phyloP scores from a whole-genome alignment of 768 basidiomycete genomes.

The Leucosporidium yakuticum region DNA sequence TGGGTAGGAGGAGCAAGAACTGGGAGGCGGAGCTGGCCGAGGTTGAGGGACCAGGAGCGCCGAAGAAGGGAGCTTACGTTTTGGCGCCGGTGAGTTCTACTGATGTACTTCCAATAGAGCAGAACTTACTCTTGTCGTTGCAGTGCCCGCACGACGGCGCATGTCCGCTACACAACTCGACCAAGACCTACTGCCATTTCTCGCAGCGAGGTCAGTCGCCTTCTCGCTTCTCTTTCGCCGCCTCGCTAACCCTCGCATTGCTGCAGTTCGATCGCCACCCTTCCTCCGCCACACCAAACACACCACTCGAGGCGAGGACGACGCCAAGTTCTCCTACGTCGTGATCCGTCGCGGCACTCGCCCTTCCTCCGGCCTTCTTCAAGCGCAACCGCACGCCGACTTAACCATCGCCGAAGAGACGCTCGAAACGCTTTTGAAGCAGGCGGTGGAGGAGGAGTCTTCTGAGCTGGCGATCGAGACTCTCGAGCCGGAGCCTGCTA shows the following conservation, averaged over 20 bases:
- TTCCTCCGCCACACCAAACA: conserved; percentile 87
- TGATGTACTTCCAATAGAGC: conserved; percentile 70
- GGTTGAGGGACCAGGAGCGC: conserved; percentile 24
- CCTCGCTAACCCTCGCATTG: neutral
- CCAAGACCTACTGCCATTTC: conserved; percentile 60
- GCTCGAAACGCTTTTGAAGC: neutral
- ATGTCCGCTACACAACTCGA: conserved; percentile 60
- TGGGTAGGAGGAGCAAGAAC: conserved; percentile 7
- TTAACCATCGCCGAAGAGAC: conserved; percentile 10
- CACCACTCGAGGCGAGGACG: conserved; percentile 74
- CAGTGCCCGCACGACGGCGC: conserved; percentile 85
- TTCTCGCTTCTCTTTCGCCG: neutral
- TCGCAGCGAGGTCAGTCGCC: conserved; percentile 55
- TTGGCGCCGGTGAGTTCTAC: conserved; percentile 67
- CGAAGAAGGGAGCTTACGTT: conserved; percentile 61
- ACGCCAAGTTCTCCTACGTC: conserved; percentile 82
- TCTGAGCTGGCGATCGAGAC: neutral
- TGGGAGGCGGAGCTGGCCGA: conserved; percentile 15
- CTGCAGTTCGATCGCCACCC: conserved; percentile 63
- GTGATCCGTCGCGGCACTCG: conserved; percentile 73
- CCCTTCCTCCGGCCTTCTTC: conserved; percentile 45
- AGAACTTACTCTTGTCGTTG: conserved; percentile 54
- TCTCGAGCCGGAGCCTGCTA: conserved; percentile 22
- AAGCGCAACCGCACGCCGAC: neutral
- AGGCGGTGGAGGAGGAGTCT: conserved; percentile 20